These are phyloP conservation scores for Canavalia ensiformis DNA, from an alignment of 306 rosid genomes.

Conservation along the genomic window DNA sequence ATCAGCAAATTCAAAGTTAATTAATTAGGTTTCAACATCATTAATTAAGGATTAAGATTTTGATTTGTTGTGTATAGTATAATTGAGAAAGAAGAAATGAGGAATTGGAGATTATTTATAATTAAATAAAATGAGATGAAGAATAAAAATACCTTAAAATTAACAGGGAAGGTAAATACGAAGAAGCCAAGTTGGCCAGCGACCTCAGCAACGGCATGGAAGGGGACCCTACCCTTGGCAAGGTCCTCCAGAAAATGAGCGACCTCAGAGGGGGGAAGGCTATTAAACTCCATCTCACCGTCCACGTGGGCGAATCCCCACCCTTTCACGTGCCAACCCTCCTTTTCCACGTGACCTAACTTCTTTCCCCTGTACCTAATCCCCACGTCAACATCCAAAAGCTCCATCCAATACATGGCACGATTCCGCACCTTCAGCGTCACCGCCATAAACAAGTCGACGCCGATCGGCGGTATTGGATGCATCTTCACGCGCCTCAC, in stretches of 20 bases:
- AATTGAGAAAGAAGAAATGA: too few relatives aligned
- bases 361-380: conserved; percentile 75
- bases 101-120: too few relatives aligned
- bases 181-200: conserved; percentile 63
- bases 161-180: conserved; percentile 53
- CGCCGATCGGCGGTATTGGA: conserved; percentile 58
- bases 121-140: too few relatives aligned
- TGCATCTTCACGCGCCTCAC: conserved; percentile 62
- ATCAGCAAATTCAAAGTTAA: not conserved
- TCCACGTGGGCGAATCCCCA: conserved; percentile 69
- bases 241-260: conserved; percentile 74
- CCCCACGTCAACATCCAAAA: conserved; percentile 58
- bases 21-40: too few relatives aligned
- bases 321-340: conserved; percentile 67
- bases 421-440: conserved; percentile 61
- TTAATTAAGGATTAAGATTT: too few relatives aligned
- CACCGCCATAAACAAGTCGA: conserved; percentile 65
- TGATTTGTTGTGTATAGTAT: too few relatives aligned
- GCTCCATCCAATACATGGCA: conserved; percentile 64
- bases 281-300: conserved; percentile 63
- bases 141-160: conserved; percentile 56
- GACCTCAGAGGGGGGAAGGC: conserved; percentile 63
- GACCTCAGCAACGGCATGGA: conserved; percentile 63
- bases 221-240: conserved; percentile 67
- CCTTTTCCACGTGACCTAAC: conserved; percentile 69